Evolutionary conservation across 2,329 filamentous ascomycete species (phyloP), one percentile per base, ranked within the genome.

Genomic region (Aspergillus tanneri): DNA sequence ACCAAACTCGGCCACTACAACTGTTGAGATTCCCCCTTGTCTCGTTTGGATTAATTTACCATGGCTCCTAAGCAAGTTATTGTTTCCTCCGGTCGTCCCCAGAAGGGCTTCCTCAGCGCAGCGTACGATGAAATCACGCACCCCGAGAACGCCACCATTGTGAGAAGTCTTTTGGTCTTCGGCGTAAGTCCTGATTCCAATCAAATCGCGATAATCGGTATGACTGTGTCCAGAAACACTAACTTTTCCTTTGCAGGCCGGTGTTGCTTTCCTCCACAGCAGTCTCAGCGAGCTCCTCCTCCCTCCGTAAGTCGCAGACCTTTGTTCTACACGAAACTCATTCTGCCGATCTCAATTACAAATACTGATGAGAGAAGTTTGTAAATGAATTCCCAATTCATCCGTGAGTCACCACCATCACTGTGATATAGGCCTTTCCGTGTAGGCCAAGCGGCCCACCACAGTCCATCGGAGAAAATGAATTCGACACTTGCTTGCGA

Each of bases 141-240:
- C 22, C 70, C 84, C 25, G 85, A 88, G 64, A 88, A 88, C 70
- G 78, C 82, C 40, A 79, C 83, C 47, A 79, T 87, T 47, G 84
- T 88, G 51, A 79, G 82, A 60, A 87, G 84, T 64, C 72, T 88
- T 57, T 76, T 81, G 55, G 68, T 87, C 60, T 88, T 88, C 64
- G 84, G 83, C 47, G 84, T 88, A 77, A 66, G 84, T 75, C 21
- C 23, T 36, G 21, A 19, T 36, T 36, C 21, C 28, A 5, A n/a
- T 18, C 10, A 8, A 12, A 10, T 24, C 4, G 22, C 12, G 19
- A n/a, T 5, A 16, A 5, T 8, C 3, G 3, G 4, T 30, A 24
- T 11, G n/a, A 10, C 11, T n/a, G n/a, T 28, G 11, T n/a, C 16
- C 5, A n/a, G 6, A 23, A 22, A 30, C 46, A 49, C 64, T 55